Evolutionary conservation across 495 filamentous ascomycete species (phyloP), one percentile per base, ranked within the genome.

Genomic region (Apiosordaria backusii): DNA sequence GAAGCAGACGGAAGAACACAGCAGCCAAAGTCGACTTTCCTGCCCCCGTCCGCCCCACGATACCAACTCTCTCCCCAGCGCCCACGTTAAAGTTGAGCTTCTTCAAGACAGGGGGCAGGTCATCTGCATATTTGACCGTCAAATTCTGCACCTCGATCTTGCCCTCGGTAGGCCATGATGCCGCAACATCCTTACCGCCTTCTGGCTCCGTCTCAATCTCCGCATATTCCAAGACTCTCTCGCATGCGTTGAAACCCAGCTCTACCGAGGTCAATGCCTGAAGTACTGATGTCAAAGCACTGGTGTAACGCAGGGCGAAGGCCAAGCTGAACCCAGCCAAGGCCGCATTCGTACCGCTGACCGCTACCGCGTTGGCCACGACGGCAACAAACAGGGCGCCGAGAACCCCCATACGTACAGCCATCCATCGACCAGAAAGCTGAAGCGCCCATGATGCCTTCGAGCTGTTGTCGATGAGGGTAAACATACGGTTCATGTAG

Each of bases 341-440:
- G 2, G 87, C 81, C 2, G 90, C 87, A 23, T 86, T 83, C 54
- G 90, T 84, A 16, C 75, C 76, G 0, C 79, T 78, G 4, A 84
- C 65, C 13, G 87, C 83, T 7, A 91, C 82, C 0, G 88, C 76
- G 6, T 72, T 79, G 6, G 88, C 87, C 0, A 88, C 85, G 15
- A 85, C 64, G 16, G 74, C 66, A 23, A 85, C 78, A 65, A 92
- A 91, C 4, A 87, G 50, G 0, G 86, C 83, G 4, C 88, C 89
- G 50, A 88, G 70, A 24, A 86, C 59, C 26, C 80, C 80, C 80
- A 90, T 85, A 24, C 87, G 81, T 61, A 88, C 80, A 1, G 77
- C 80, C 23, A 90, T 75, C 88, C 88, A 89, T 50, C 83, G 81
- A 52, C 80, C 84, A 68, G 85, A 84, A 15, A 87, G 75, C 78